Evolutionary conservation across 2,329 filamentous ascomycete genomes (phyloP).

Genomic region (Sclerotinia borealis): DNA sequence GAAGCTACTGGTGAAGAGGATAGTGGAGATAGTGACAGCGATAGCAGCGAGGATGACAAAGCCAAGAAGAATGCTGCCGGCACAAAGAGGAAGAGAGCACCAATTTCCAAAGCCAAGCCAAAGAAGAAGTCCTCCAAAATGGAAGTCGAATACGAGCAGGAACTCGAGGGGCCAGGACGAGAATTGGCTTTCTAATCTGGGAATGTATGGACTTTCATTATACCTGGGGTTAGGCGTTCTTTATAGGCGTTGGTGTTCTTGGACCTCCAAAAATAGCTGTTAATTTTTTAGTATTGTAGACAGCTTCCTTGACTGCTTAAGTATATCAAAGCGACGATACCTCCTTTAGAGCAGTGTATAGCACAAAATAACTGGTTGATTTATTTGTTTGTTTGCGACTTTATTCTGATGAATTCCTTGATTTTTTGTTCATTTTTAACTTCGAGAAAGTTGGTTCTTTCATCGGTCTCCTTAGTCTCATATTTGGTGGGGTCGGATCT

Average conservation of each 20-base stretch:
- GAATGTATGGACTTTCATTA: constrained; percentile 1
- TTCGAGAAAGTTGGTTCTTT: background rate
- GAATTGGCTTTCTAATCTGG: constrained; percentile 18
- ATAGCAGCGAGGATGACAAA: constrained; percentile 41
- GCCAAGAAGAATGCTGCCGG: constrained; percentile 53
- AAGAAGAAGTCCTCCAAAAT: constrained; percentile 44
- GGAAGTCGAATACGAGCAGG: constrained; percentile 75
- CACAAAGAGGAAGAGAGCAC: constrained; percentile 42
- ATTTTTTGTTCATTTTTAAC: background rate
- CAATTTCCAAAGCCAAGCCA: constrained; percentile 33
- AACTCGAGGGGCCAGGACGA: constrained; percentile 36
- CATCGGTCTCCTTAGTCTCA: background rate
- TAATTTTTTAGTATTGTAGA: background rate
- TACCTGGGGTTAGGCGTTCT: constrained; percentile 17
- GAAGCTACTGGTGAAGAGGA: constrained; percentile 43
- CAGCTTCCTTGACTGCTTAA: background rate
- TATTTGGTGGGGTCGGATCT: constrained; percentile 7
- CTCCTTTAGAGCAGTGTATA: background rate
- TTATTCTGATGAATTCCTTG: background rate
- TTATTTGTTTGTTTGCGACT: background rate
- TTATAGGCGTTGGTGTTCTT: constrained; percentile 1
- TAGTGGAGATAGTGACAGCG: constrained; percentile 49
- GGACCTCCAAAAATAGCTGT: background rate
- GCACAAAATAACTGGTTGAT: background rate
- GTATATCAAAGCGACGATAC: background rate